Percentiles rank a stretch among this genome's conserved stretches.
Conservation (phyloP, 192 early-diverging fungal species). For the Rhizophagus sp. region DNA sequence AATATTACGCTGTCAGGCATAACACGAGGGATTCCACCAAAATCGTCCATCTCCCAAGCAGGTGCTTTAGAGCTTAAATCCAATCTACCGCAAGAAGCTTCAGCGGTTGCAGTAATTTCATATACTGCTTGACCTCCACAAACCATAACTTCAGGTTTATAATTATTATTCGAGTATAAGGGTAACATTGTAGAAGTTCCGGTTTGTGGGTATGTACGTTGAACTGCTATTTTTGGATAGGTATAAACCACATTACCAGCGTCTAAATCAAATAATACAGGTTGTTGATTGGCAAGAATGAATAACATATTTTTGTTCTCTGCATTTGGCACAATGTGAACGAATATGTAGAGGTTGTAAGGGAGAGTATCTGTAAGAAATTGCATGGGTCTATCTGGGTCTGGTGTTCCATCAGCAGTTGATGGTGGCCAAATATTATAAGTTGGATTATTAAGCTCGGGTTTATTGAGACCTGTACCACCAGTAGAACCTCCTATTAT, state of each 20-base stretch:
- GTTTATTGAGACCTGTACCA: constrained; percentile 45
- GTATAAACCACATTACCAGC: constrained; percentile 41
- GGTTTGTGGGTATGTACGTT: constrained; percentile 57
- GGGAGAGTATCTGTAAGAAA: constrained; percentile 53
- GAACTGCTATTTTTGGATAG: constrained; percentile 47
- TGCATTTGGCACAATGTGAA: constrained; percentile 48
- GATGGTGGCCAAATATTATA: constrained; percentile 39
- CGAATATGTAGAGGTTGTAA: constrained; percentile 51
- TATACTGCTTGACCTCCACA: constrained; percentile 56
- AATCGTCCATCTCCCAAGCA: constrained; percentile 55
- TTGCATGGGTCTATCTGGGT: constrained; percentile 23
- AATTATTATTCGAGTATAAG: constrained; percentile 52
- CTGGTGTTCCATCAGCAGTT: constrained; percentile 14
- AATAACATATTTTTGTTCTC: constrained; percentile 40
- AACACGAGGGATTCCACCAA: constrained; percentile 41
- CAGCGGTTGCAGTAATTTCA: constrained; percentile 33
- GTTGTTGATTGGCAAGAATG: constrained; percentile 51
- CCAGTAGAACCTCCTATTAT: constrained; percentile 56
- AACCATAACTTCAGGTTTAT: constrained; percentile 56
- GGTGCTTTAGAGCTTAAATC: constrained; percentile 42
- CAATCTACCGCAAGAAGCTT: constrained; percentile 50
- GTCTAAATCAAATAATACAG: constrained; percentile 51
- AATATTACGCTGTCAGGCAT: constrained; percentile 53
- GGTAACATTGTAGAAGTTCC: constrained; percentile 59
- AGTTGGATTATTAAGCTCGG: constrained; percentile 45